Percentiles rank a stretch among this genome's conserved stretches.
Conservation (phyloP, 192 early-diverging fungal genomes). For the Linnemannia zychae region DNA sequence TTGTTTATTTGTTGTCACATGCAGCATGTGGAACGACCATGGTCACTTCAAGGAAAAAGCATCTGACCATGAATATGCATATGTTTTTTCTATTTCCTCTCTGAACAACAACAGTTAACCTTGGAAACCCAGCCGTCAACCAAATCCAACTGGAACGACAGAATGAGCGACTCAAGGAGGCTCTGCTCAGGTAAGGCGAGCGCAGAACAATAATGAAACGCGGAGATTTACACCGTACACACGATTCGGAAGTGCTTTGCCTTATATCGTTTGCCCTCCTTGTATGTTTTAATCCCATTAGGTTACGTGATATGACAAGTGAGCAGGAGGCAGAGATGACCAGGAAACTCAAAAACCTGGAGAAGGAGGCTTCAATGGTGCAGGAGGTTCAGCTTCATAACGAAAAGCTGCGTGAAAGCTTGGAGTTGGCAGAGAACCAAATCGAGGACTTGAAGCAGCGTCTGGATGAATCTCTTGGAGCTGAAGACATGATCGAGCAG, state of each 20-base stretch:
- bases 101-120: constrained; percentile 36
- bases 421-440: constrained; percentile 75
- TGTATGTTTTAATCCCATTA: constrained; percentile 12
- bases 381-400: constrained; percentile 70
- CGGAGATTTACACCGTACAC: background rate
- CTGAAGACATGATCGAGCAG: constrained; percentile 88
- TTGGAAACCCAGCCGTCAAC: constrained; percentile 65
- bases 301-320: constrained; percentile 83
- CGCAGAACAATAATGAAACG: background rate
- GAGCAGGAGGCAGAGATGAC: constrained; percentile 78
- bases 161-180: constrained; percentile 91
- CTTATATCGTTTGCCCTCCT: background rate
- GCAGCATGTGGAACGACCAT: constrained; percentile 6
- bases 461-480: constrained; percentile 84
- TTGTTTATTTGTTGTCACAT: constrained; percentile 28
- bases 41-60: background rate
- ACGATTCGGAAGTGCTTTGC: background rate
- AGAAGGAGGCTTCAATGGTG: constrained; percentile 74
- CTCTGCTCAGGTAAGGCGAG: constrained; percentile 74
- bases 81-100: constrained; percentile 15
- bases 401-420: constrained; percentile 66
- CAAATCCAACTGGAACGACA: constrained; percentile 80
- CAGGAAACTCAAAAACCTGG: constrained; percentile 73
- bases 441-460: constrained; percentile 88
- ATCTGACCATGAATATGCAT: constrained; percentile 14